phyloP scores from a whole-genome alignment of 2,329 filamentous ascomycete genomes.

The Colletotrichum gloeosporioides region DNA sequence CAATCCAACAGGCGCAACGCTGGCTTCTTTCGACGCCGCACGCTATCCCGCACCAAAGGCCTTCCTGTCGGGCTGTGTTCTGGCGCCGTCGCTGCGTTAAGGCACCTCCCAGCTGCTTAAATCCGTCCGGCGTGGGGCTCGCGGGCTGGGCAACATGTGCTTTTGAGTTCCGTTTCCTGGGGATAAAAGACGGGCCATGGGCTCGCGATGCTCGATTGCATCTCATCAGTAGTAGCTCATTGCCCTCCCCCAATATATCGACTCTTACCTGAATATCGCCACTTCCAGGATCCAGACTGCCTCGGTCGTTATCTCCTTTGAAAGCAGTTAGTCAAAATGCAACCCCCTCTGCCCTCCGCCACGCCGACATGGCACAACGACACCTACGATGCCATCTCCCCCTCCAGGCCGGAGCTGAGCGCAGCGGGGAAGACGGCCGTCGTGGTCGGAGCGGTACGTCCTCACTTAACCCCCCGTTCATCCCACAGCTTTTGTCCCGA shows the following conservation, averaged over 20 bases:
- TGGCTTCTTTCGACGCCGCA: background rate
- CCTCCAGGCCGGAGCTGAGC: conserved; percentile 39
- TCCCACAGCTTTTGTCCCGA: background rate
- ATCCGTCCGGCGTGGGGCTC: background rate
- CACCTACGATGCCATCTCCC: conserved; percentile 44
- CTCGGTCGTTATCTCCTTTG: background rate
- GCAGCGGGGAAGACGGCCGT: conserved; percentile 58
- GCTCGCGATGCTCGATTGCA: background rate
- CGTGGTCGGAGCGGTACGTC: conserved; percentile 67
- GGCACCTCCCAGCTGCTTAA: background rate
- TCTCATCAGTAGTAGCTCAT: background rate
- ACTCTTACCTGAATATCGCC: background rate
- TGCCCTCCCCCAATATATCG: background rate
- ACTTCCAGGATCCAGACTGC: background rate
- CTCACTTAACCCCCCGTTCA: background rate
- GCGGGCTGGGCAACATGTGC: background rate
- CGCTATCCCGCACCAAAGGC: background rate
- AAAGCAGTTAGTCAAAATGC: background rate
- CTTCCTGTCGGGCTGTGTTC: background rate
- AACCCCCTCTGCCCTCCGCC: conserved; percentile 23
- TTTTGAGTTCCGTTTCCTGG: background rate
- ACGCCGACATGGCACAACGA: conserved; percentile 30
- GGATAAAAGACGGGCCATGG: background rate
- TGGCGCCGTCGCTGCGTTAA: background rate
- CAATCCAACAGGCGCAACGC: background rate